Base-by-base conservation (phyloP, 148 eudicot species). In the Chenopodium suecicum region DNA sequence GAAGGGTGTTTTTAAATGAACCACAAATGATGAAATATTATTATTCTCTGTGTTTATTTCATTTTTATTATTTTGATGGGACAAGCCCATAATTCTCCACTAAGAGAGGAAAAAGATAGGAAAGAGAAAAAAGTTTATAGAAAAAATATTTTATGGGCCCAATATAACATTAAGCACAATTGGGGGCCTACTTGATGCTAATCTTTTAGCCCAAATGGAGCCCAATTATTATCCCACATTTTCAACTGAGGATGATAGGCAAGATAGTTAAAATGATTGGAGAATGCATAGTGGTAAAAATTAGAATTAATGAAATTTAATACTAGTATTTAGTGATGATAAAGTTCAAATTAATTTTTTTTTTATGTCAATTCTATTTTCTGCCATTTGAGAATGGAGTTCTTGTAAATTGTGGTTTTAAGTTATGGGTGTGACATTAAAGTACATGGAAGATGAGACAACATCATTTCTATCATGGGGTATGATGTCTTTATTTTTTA, bases 1-100 rank as follows among this genome's bases (percentile, higher is more conserved):
- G 23, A 73, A 41, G 56, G 81, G 83, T 81, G 75, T 67, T 73
- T 78, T 74, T 79, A 74, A 77, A 75, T 63, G 60, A 84, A 84
- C 67, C 74, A 76, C 32, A 76, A 71, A 85, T 65, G 78, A 83
- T 65, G 65, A 44, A 4, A 64, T 70, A 70, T 58, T 77, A 22
- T 27, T 23, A 85, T 85, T 85, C 78, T 72, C 67, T 17, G 1
- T 60, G 31, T 70, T 41, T 78, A 46, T 67, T 79, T 78, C 12
- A 50, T 50, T 50, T 13, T 0, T 50, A 9, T 50, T 50, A 63
- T 74, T 74, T 63, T 78, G 79, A 85, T 83, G 86, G 73, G 67
- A 82, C 70, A 63, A 54, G 82, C 70, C 58, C 68, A 78, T 72
- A 65, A 47, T 44, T 73, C 34, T 74, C 80, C 87, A 79, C 82